Evolutionary conservation across 2,329 filamentous ascomycete species (phyloP).

Genomic region (Epichloe amarillans): DNA sequence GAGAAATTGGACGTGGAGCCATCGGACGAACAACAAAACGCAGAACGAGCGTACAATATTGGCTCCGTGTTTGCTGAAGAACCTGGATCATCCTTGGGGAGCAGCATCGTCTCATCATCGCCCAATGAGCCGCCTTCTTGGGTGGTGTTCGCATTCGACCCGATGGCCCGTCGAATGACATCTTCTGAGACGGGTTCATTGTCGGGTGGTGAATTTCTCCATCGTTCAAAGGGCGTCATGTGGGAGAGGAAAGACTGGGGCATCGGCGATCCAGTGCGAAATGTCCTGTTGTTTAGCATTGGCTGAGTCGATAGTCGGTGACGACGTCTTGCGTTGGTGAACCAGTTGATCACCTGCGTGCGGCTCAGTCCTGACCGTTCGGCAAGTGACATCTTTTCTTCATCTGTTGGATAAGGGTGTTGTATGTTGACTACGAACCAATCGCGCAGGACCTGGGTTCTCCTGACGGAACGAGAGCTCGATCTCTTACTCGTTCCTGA

Average conservation of each 20-base stretch:
- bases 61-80: constrained; percentile 20
- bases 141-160: not conserved
- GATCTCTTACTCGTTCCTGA: constrained; percentile 16
- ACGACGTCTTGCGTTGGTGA: constrained; percentile 35
- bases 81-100: constrained; percentile 15
- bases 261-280: constrained; percentile 30
- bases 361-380: constrained; percentile 30
- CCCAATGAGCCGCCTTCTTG: not conserved
- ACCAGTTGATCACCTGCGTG: constrained; percentile 35
- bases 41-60: constrained; percentile 10
- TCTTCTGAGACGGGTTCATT: constrained; percentile 27
- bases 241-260: constrained; percentile 19
- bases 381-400: constrained; percentile 27
- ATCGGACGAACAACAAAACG: constrained; percentile 10
- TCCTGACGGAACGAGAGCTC: constrained; percentile 29
- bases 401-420: constrained; percentile 33
- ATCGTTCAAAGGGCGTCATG: constrained; percentile 34
- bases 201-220: constrained; percentile 28
- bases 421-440: constrained; percentile 33
- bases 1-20: constrained; percentile 6
- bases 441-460: constrained; percentile 29
- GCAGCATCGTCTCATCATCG: not conserved
- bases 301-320: constrained; percentile 24
- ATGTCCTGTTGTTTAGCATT: constrained; percentile 15
- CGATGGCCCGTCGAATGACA: constrained; percentile 23